Base-by-base conservation (phyloP, 2,329 filamentous ascomycete species). In the Teratosphaeria zuluensis region DNA sequence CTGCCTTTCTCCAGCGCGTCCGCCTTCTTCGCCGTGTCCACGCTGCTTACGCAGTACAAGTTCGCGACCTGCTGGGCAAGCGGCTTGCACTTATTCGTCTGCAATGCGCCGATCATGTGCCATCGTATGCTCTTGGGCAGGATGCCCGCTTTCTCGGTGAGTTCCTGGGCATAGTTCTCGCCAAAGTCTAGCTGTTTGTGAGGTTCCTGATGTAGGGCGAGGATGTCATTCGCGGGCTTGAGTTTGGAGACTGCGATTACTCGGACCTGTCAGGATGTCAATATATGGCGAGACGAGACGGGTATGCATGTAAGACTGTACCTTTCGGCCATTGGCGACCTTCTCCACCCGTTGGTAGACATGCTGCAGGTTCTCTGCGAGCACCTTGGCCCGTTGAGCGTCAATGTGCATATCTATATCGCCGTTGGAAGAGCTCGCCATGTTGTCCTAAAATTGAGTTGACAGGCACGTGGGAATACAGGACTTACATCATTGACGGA, bases 71-170 rank as follows among this genome's bases (percentile, higher is more conserved):
- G 85, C 68, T 84, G 80, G 2, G 92, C 90, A 9, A 99, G 82
- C 51, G 84, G 83, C 68, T 90, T 91, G 81, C 91, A 96, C 78
- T 97, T 96, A 66, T 92, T 95, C 14, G 89, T 92, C 75, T 99
- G 94, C 46, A 99, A 77, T 0, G 89, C 90, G 46, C 94, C 94
- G 72, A 97, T 99, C 74, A 97, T 96, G 75, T 99, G 94, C 94
- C 94, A 99, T 67, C 82, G 81, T 64, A 99, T 88, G 35, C 80
- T 81, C 52, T 77, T 76, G 0, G 94, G 92, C 11, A 99, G 82
- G 21, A 96, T 72, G 38, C 82, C 81, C 1, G 90, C 87, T 75
- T 99, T 99, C 72, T 95, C 88, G 60, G 82, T 80, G 57, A 99
- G 82, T 74, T 99, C 94, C 67, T 80, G 77, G 38, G 76, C 74